Base-by-base conservation (phyloP, 2,329 filamentous ascomycete genomes). In the Colletotrichum incanum region DNA sequence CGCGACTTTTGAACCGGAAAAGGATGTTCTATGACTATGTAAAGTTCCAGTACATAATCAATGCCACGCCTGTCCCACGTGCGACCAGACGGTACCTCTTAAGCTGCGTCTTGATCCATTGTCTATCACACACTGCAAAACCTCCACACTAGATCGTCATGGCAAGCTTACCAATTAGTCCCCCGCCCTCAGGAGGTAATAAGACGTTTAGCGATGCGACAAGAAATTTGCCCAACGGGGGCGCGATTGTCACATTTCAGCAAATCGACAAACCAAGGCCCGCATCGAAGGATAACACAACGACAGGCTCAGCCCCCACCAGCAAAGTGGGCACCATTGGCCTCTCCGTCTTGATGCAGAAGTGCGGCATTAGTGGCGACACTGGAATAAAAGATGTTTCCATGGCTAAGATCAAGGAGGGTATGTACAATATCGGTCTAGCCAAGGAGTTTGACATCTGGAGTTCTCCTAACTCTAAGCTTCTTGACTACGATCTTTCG, bases 381-480 rank as follows among this genome's bases (percentile, higher is more conserved):
- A 9, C 23, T 20, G 61, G 47, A 5, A 52, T 47, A 43, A 34
- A 50, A 7, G 31, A 28, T 41, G n/a, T 64, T 12, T 23, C 52
- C 52, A 65, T 65, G 63, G 31, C 28, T 6, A n/a, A 37, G 41
- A 49, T 65, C n/a, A 45, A 54, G 49, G 47, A 54, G 11, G 47
- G 39, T 8, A 64, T 64, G 34, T 11, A 37, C 34, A 20, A 9
- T 2, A 49, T 65, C 5, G 41, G 54, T 31, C 54, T 47, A 1
- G 52, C 63, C 18, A 65, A 65, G n/a, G 41, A 65, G 31, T 58
- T 65, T 31, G 63, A 59, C 54, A 47, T 65, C 6, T 65, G 63
- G 59, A 58, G 41, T 20, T 49, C 37, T 14, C 31, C 20, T 7
- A 28, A 12, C 1, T 39, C 43, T 34, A 66, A 23, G 18, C 54